Base-by-base conservation (phyloP, 768 basidiomycete genomes). In the Hygrophoropsis aurantiaca region DNA sequence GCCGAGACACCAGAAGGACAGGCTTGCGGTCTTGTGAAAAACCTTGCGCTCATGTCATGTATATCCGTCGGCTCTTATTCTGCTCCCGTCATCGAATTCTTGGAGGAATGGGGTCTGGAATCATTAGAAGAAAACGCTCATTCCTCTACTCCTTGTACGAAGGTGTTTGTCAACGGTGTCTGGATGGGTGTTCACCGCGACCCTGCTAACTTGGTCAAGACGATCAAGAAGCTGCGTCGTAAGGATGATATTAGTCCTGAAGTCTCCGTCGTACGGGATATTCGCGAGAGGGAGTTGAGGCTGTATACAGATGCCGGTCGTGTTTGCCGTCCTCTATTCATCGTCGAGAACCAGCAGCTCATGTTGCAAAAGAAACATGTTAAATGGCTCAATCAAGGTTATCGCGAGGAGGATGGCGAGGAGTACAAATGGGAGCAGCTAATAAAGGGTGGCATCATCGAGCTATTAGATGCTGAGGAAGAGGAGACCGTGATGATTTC, bases 401-500 rank as follows among this genome's bases (percentile, higher is more conserved):
- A 67, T 36, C 75, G 81, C 50, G 82, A 84, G 20, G 78, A 80
- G 10, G 78, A 76, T n/a, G 59, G 66, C 1, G 74, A 79, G 42
- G 79, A 79, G 49, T 88, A 79, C 68, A 85, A 84, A 54, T 99
- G 93, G 93, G 82, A 87, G 44, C 77, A 87, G 24, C 69, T 99
- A 43, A 72, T 98, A 47, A 87, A 89, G 57, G 80, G 81, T 15
- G 97, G 97, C 49, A 81, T 97, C 35, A 81, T 99, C 50, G 97
- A 99, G 69, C 73, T 97, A 40, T 71, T 99, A 62, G 97, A 99
- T 67, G 95, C 97, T 0, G 97, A 98, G 64, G 97, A 99, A 67
- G 97, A 99, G 71, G 97, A 99, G 66, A 97, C 95, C 1, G 94
- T 97, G 46, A 95, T 99, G 90, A 99, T 99, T 52, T 93, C 91